Evolutionary conservation across 1,139 yeast species (phyloP).

Genomic region (Saccharomyces uvarum): DNA sequence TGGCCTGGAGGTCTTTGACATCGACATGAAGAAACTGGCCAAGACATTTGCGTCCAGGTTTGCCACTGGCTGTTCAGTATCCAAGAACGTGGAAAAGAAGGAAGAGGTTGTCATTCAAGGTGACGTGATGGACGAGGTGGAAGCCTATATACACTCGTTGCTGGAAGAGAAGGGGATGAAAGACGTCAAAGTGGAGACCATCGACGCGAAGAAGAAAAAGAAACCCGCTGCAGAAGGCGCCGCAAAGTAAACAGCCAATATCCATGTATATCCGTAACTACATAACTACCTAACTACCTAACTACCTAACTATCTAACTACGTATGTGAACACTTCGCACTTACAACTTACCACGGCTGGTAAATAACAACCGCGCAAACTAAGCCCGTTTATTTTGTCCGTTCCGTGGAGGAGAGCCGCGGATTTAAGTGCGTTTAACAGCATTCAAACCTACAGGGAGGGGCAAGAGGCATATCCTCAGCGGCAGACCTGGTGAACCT

Average conservation of each 20-base stretch:
- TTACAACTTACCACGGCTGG: too few relatives aligned
- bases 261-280: too few relatives aligned
- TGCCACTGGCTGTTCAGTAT: conserved; percentile 96
- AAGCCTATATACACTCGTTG: conserved; percentile 60
- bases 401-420: too few relatives aligned
- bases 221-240: conserved; percentile 36
- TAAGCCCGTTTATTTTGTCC: too few relatives aligned
- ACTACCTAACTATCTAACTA: too few relatives aligned
- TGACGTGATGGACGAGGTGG: conserved; percentile 89
- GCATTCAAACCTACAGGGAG: too few relatives aligned
- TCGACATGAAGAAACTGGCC: conserved; percentile 84
- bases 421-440: too few relatives aligned
- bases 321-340: too few relatives aligned
- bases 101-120: conserved; percentile 93
- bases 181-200: conserved; percentile 79
- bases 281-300: too few relatives aligned
- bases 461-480: too few relatives aligned
- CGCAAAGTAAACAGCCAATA: conserved; percentile 8
- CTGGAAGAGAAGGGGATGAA: conserved; percentile 75
- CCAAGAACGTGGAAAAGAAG: conserved; percentile 83
- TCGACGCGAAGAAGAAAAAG: conserved; percentile 75
- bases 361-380: too few relatives aligned
- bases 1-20: conserved; percentile 82
- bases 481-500: too few relatives aligned
- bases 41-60: conserved; percentile 89